Percentiles rank a stretch among this genome's conserved stretches.
Evolutionary conservation across 495 filamentous ascomycete genomes (phyloP).

Genomic region (Hypoxylon trugodes): DNA sequence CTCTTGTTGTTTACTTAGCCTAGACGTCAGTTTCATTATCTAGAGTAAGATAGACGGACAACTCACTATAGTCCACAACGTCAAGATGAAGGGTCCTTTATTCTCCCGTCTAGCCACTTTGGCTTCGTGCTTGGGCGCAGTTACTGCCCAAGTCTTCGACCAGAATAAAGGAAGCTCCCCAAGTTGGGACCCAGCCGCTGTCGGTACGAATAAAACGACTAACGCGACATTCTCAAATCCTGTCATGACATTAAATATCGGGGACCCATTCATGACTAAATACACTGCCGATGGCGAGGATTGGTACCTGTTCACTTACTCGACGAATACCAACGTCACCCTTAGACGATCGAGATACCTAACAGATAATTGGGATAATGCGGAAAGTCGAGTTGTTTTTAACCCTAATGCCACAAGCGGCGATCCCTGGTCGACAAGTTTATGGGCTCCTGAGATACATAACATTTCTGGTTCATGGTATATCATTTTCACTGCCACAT

Average conservation of each 20-base stretch:
- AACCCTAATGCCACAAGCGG: constrained; percentile 46
- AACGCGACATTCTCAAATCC: constrained; percentile 48
- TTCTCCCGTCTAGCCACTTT: constrained; percentile 18
- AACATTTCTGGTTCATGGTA: constrained; percentile 56
- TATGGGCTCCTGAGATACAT: constrained; percentile 62
- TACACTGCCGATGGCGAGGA: constrained; percentile 40
- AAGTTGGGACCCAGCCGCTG: constrained; percentile 37
- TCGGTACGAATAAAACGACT: constrained; percentile 45
- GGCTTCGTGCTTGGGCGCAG: constrained; percentile 21
- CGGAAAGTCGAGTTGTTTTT: constrained; percentile 52
- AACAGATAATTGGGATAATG: constrained; percentile 54
- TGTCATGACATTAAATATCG: constrained; percentile 43
- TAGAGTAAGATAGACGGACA: not conserved
- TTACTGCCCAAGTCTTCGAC: constrained; percentile 39
- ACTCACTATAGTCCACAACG: not conserved
- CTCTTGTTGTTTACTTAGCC: not conserved
- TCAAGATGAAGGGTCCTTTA: constrained; percentile 35
- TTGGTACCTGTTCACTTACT: constrained; percentile 48
- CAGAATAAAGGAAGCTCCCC: constrained; percentile 34
- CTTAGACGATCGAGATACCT: constrained; percentile 45
- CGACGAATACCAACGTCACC: constrained; percentile 45
- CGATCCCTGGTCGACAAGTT: constrained; percentile 52
- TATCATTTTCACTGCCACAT: constrained; percentile 60
- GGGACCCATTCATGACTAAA: constrained; percentile 40
- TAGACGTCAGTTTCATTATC: not conserved